Evolutionary conservation across 1,284 basidiomycete species (phyloP), one percentile per base, ranked within the genome.

Genomic region (Ceratobasidium sp.): DNA sequence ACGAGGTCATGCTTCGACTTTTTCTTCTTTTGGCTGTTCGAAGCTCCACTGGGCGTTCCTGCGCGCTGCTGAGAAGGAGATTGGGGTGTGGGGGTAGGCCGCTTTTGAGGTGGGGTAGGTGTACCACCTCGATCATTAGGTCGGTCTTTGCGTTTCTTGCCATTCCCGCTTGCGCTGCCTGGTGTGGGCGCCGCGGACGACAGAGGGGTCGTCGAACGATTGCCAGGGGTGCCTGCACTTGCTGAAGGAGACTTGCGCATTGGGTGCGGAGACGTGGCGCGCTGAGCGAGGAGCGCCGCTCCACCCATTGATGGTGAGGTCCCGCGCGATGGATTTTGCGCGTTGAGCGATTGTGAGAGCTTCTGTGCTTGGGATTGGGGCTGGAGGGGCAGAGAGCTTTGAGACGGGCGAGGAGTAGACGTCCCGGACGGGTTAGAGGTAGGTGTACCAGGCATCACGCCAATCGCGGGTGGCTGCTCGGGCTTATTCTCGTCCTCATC

Each of bases 241-340:
- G 58, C 69, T 6, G 49, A 54, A 18, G 74, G 62, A 2, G 74
- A 72, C 23, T 59, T 71, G 21, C 58, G 55, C 16, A 57, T 41
- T 1, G 58, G 66, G 26, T 72, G 66, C 16, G 74, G 74, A 21
- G 69, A 73, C 1, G 72, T 75, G 26, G 75, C 75, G 28, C 75
- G 71, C 47, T 67, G 69, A 9, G 75, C 75, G 32, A 76, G 72
- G 11, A 75, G 38, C 26, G 75, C 75, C 18, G 75, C 62, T 14
- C 75, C 75, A 52, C 75, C 66, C 38, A 63, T 70, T 18, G 73
- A 50, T n/a, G 71, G 54, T 18, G 63, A 70, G 23, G 38, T 54
- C 11, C 46, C 47, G 35, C 71, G 74, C 14, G 71, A 59, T 30
- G 43, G n/a, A 32, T 64, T 55, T 26, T 46, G 43, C 64, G 57